Evolutionary conservation across 2,329 filamentous ascomycete species (phyloP).

Genomic region (Fusarium sp.): DNA sequence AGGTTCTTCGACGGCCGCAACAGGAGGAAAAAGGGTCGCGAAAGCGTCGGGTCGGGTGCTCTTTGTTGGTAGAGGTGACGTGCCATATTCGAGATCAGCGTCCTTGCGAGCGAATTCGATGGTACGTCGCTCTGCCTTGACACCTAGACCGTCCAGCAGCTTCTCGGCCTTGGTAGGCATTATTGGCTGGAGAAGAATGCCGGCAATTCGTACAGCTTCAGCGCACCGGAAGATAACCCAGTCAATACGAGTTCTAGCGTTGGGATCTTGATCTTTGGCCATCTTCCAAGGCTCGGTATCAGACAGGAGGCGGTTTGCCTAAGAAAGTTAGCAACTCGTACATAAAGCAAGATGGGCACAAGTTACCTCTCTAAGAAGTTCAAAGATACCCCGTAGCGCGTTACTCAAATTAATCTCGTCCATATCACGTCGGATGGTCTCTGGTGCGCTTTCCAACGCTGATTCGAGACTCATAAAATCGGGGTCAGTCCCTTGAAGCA

Average conservation of each 20-base stretch:
- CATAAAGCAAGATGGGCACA: neutral
- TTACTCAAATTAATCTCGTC: slow-evolving; percentile 69
- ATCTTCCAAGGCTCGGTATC: slow-evolving; percentile 76
- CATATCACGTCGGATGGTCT: slow-evolving; percentile 66
- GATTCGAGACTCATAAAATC: slow-evolving; percentile 47
- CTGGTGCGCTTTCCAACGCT: slow-evolving; percentile 42
- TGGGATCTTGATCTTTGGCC: slow-evolving; percentile 52
- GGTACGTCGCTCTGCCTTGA: slow-evolving; percentile 70
- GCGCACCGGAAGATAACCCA: slow-evolving; percentile 75
- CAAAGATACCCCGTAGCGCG: slow-evolving; percentile 74
- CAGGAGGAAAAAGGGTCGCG: slow-evolving; percentile 65
- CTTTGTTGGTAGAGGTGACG: slow-evolving; percentile 37
- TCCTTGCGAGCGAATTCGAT: slow-evolving; percentile 72
- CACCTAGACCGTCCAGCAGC: slow-evolving; percentile 82
- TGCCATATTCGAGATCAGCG: slow-evolving; percentile 77
- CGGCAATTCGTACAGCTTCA: slow-evolving; percentile 82
- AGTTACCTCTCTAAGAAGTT: slow-evolving; percentile 68
- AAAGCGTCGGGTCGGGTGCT: slow-evolving; percentile 48
- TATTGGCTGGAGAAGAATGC: slow-evolving; percentile 89
- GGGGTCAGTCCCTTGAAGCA: neutral
- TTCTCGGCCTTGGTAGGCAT: slow-evolving; percentile 82
- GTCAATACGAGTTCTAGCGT: slow-evolving; percentile 59
- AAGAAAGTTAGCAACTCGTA: slow-evolving; percentile 18
- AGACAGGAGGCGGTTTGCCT: slow-evolving; percentile 64
- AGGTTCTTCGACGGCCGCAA: slow-evolving; percentile 42